phyloP scores from a whole-genome alignment of 257 asterid species.

The Nicotiana sylvestris region DNA sequence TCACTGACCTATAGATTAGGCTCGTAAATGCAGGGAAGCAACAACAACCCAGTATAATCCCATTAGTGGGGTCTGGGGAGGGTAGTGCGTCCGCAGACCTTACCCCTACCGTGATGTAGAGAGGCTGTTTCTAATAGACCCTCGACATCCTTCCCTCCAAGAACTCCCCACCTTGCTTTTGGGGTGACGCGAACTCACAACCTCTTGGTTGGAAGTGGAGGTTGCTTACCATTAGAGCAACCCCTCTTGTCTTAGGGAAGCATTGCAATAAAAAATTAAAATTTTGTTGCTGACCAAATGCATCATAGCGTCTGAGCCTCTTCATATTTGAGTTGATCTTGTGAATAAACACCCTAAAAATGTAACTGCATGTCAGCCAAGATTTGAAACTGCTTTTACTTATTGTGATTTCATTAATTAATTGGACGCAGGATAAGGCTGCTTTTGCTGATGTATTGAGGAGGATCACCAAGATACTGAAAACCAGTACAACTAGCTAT shows the following conservation, averaged over 20 bases:
- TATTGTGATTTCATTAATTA: not conserved
- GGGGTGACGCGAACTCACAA: too few species aligned
- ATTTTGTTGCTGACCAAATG: not conserved
- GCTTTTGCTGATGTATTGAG: conserved; percentile 68
- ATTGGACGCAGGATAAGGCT: conserved; percentile 63
- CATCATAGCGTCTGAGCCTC: not conserved
- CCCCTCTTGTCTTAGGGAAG: not conserved
- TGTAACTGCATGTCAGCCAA: not conserved
- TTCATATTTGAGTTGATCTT: not conserved
- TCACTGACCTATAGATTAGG: not conserved
- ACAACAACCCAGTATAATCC: too few species aligned
- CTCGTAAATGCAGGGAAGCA: conserved; percentile 77
- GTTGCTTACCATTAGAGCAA: too few species aligned
- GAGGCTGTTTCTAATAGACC: too few species aligned
- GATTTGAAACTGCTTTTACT: not conserved
- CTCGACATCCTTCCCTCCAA: too few species aligned
- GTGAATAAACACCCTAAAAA: not conserved
- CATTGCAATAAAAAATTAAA: not conserved
- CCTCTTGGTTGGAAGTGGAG: too few species aligned
- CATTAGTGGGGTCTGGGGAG: too few species aligned
- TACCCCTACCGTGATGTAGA: too few species aligned
- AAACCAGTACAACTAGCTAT: conserved; percentile 44
- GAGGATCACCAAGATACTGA: conserved; percentile 73
- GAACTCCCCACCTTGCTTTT: too few species aligned
- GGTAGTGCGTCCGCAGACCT: too few species aligned